phyloP scores from a whole-genome alignment of 768 basidiomycete genomes.

The Agrocybe praecox region DNA sequence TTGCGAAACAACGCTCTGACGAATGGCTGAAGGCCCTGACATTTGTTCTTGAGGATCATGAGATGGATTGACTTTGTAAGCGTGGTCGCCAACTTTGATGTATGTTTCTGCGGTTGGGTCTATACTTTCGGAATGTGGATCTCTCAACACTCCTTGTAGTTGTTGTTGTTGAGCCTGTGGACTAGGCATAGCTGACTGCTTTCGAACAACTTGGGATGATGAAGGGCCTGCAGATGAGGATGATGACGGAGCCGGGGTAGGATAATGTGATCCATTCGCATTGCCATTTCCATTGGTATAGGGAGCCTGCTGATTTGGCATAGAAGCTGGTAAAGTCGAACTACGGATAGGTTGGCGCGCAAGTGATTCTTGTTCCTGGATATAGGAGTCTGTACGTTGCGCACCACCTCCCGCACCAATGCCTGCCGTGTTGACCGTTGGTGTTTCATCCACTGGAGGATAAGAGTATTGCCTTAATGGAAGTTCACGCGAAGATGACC shows the following conservation, averaged over 20 bases:
- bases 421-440: constrained; percentile 62
- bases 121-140: constrained; percentile 59
- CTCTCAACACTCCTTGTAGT: constrained; percentile 36
- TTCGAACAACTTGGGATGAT: constrained; percentile 23
- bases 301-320: constrained; percentile 19
- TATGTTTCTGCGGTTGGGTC: constrained; percentile 67
- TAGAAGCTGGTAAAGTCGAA: constrained; percentile 16
- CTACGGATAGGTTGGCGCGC: constrained; percentile 35
- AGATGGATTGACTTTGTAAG: constrained; percentile 67
- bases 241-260: constrained; percentile 13
- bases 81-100: constrained; percentile 68
- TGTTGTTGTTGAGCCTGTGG: constrained; percentile 26
- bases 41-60: constrained; percentile 62
- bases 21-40: constrained; percentile 13
- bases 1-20: constrained; percentile 25
- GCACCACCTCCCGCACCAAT: constrained; percentile 66
- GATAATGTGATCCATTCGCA: constrained; percentile 6
- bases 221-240: constrained; percentile 16
- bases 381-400: constrained; percentile 34
- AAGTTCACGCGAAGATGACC: constrained; percentile 43
- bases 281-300: constrained; percentile 31
- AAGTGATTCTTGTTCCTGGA: constrained; percentile 25
- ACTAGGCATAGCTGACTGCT: constrained; percentile 24
- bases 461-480: constrained; percentile 28
- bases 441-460: constrained; percentile 40